These are phyloP conservation scores for Myrica gale DNA, from an alignment of 306 rosid genomes.

Conservation along the genomic window DNA sequence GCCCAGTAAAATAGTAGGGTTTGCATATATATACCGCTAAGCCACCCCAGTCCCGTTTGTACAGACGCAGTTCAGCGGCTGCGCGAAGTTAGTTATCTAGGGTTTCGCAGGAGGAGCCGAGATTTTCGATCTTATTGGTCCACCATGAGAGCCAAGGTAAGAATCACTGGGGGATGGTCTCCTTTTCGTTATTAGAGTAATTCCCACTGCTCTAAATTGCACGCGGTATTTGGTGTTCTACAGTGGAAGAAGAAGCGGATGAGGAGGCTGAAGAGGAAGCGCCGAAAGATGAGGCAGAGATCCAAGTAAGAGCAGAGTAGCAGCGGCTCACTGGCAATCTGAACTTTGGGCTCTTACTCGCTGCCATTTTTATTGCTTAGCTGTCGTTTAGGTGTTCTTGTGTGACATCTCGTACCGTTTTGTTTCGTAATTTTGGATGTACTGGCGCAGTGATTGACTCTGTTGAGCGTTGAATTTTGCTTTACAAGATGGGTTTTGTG, in stretches of 20 bases:
- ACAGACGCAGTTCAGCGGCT: not conserved
- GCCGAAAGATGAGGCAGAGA: slow-evolving; percentile 63
- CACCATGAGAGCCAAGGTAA: slow-evolving; percentile 19
- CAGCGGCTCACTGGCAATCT: not conserved
- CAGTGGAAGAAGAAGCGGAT: slow-evolving; percentile 59
- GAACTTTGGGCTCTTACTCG: slow-evolving; percentile 16
- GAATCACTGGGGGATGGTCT: no score
- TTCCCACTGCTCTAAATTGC: no score
- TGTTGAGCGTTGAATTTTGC: not conserved
- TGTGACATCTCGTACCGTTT: not conserved
- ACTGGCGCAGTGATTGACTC: not conserved
- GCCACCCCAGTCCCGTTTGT: not conserved
- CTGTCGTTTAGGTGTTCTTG: not conserved
- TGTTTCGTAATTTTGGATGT: not conserved
- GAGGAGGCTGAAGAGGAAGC: slow-evolving; percentile 55
- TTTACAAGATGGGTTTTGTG: not conserved
- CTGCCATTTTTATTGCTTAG: not conserved
- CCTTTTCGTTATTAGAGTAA: no score
- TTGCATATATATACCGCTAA: not conserved
- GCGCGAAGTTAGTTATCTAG: not conserved
- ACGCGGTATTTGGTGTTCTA: not conserved
- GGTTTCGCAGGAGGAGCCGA: not conserved
- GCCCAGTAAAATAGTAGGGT: not conserved
- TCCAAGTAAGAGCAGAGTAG: slow-evolving; percentile 34
- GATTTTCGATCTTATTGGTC: not conserved